Conservation (phyloP, 2,329 filamentous ascomycete genomes). For the Fusarium drepaniforme region DNA sequence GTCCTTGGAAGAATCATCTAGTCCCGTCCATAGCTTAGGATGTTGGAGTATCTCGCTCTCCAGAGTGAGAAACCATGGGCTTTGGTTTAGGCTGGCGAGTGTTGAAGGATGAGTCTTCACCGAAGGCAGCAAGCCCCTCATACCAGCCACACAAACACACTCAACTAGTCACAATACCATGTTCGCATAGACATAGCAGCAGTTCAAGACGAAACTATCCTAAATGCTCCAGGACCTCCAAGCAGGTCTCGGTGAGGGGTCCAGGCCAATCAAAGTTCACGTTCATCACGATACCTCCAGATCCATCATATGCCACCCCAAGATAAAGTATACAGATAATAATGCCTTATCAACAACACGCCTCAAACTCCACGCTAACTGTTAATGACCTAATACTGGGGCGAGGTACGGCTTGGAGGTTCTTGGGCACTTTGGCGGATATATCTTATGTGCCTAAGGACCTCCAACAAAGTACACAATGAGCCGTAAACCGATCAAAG, state of each 20-base stretch:
- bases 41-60: no score
- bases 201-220: not conserved
- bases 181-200: not conserved
- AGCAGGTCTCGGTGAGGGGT: not conserved
- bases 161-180: not conserved
- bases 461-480: not conserved
- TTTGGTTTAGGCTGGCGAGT: not conserved
- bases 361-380: not conserved
- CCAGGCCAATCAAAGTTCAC: not conserved
- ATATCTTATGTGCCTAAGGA: not conserved
- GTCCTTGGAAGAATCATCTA: no score
- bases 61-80: no score
- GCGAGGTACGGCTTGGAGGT: not conserved
- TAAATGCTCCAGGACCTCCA: no score
- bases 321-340: not conserved
- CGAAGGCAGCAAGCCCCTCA: not conserved
- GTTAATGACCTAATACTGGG: not conserved
- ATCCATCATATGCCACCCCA: not conserved
- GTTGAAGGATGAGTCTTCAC: not conserved
- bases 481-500: not conserved
- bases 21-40: no score
- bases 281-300: not conserved
- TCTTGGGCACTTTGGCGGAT: not conserved
- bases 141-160: not conserved
- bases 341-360: not conserved